Evolutionary conservation across 108 stramenopile genomes (phyloP), one percentile per base, ranked within the genome.

Genomic region (Craspedostauros australis): DNA sequence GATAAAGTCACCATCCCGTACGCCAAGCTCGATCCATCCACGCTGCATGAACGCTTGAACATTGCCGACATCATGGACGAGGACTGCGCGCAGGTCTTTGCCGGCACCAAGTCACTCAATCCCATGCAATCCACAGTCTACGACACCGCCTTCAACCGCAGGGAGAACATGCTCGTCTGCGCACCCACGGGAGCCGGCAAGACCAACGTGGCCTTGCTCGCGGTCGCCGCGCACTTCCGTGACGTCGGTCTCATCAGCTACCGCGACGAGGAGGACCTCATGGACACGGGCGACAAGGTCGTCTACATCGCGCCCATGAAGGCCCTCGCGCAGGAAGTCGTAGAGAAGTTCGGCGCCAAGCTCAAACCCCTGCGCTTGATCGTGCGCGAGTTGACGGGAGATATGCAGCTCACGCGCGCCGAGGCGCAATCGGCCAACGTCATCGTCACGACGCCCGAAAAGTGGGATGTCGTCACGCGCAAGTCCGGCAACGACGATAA

Each of bases 271-370:
- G n/a, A 57, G 1, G 32, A n/a, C 30, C 19, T 72, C 37, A 18
- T 80, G 26, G 76, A 71, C 12, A 70, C 80, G 5, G 92, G 84
- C 7, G 47, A 57, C 40, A 88, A 89, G 46, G 92, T 94, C 40
- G 90, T 98, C 14, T 99, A 99, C 63, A 94, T 99, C 42, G 99
- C 99, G 1, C 99, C 99, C 1, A 97, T 99, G 97, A 99, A 99
- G 63, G 99, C 99, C 2, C 82, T 99, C 59, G 99, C 99, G 11
- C 96, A 97, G 70, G 99, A 99, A 75, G 97, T 99, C 7, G 96
- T 96, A 22, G 93, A 88, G 40, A 99, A 99, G 66, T 99, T 98
- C 52, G 66, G 71, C 5, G 70, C 88, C 58, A 84, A 94, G 39
- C 81, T 99, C 29, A 88, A 90, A 47, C 67, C 79, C 9, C 72